phyloP scores from a whole-genome alignment of 225 moss, liverwort and hornwort genomes.

The Physcomitrium patens region DNA sequence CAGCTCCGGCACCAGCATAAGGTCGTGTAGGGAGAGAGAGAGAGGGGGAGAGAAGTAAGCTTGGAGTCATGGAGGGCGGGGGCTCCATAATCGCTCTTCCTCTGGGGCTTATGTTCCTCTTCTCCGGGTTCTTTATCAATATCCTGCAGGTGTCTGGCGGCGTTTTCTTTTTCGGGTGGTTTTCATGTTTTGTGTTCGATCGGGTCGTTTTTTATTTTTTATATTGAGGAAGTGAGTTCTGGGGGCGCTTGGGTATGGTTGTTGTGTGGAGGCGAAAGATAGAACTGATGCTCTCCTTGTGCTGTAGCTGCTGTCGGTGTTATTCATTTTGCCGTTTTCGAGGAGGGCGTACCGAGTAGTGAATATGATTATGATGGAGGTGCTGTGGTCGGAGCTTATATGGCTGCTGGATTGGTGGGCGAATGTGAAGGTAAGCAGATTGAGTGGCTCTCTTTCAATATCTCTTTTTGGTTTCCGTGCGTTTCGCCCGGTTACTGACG shows the following conservation, averaged over 20 bases:
- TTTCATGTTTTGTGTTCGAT: background rate
- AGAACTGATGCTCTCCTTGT: too few relatives aligned
- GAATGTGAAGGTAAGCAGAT: slow-evolving; percentile 62
- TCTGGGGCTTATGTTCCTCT: slow-evolving; percentile 82
- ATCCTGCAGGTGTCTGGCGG: slow-evolving; percentile 64
- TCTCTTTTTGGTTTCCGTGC: background rate
- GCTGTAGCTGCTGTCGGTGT: slow-evolving; percentile 70
- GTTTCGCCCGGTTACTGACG: background rate
- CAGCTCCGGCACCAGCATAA: too few relatives aligned
- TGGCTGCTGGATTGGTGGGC: slow-evolving; percentile 99
- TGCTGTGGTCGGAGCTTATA: slow-evolving; percentile 93
- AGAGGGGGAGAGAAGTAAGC: background rate
- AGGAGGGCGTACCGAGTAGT: slow-evolving; percentile 74
- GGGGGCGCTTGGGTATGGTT: background rate
- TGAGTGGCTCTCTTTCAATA: too few relatives aligned
- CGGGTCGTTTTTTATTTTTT: background rate
- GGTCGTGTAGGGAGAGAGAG: too few relatives aligned
- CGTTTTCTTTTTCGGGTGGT: background rate
- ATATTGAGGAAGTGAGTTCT: background rate
- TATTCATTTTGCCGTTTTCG: slow-evolving; percentile 76
- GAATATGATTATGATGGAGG: slow-evolving; percentile 82
- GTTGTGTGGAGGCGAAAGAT: background rate
- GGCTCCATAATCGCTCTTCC: slow-evolving; percentile 71
- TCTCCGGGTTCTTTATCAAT: slow-evolving; percentile 87
- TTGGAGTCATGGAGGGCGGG: slow-evolving; percentile 41